Base-by-base conservation (phyloP, 208 protist species). In the Lotmaria passim region DNA sequence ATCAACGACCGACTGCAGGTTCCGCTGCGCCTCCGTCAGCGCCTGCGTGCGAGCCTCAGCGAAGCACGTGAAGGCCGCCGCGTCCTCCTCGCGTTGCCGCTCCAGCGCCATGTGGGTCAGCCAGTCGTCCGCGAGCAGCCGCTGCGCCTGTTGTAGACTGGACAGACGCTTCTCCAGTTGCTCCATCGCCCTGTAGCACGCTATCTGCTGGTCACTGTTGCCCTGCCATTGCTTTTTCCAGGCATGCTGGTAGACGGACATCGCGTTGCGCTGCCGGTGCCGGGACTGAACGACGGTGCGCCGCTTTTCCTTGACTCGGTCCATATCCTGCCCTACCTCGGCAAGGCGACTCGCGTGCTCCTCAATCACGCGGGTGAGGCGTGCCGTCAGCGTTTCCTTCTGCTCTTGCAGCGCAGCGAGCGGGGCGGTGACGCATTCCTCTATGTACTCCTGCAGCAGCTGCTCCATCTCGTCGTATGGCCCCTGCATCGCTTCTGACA, bases 161-260 rank as follows among this genome's bases (percentile, higher is more conserved):
- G 36, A 57, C 53, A 94, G 59, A 1, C 88, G 83, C 61, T 66
- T 59, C 70, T 96, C 88, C 34, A 94, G 75, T 46, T 93, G 79
- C 55, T 90, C 82, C 66, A 96, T 93, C 1, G 87, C 85, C 7
- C 63, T 51, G 60, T 86, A 83, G 69, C 85, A 93, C 5, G 63
- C 76, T 12, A 78, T 72, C 43, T 94, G 88, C 69, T 87, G 82
- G 52, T 85, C 66, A n/a, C 73, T 72, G 64, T 93, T 96, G 1
- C 48, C 53, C 44, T 83, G 70, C 70, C 85, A 89, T 26, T 78
- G 55, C 67, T 79, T 69, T 15, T 75, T 67, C 85, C 86, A 90
- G 14, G 81, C 55, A 15, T 66, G 51, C 23, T 79, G 39, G 64
- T 90, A 89, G 23, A 79, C 38, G 34, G 46, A 58, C 38, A 80